Conservation (phyloP, 202 grass and related monocot genomes). For the Schoenoplectus triqueter region DNA sequence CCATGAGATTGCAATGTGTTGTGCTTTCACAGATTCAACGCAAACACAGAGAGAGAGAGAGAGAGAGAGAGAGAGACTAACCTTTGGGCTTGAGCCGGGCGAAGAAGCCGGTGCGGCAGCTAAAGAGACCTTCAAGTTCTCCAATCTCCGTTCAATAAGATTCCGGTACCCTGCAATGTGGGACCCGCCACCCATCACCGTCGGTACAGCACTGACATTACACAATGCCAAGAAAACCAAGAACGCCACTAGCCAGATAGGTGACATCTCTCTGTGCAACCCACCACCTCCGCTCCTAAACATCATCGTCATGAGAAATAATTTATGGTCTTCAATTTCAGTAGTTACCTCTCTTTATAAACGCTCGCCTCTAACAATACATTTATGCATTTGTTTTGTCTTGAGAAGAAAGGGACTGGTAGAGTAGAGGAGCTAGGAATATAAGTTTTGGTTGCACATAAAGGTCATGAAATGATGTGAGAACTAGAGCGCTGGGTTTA, state of each 20-base stretch:
- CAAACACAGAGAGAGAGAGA: not conserved
- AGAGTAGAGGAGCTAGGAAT: not conserved
- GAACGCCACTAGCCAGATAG: slow-evolving; percentile 18
- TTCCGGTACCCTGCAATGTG: slow-evolving; percentile 30
- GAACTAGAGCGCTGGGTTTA: slow-evolving; percentile 15
- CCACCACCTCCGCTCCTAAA: not conserved
- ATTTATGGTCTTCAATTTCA: not conserved
- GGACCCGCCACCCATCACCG: not conserved
- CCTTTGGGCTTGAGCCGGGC: slow-evolving; percentile 26
- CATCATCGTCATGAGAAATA: slow-evolving; percentile 1
- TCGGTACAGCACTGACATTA: not conserved
- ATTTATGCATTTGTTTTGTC: slow-evolving; percentile 25
- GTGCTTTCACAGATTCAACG: not conserved
- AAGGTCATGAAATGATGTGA: slow-evolving; percentile 32
- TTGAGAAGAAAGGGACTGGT: not conserved
- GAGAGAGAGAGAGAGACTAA: not conserved
- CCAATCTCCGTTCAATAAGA: slow-evolving; percentile 18
- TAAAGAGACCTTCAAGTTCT: slow-evolving; percentile 1
- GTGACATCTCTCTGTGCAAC: slow-evolving; percentile 3
- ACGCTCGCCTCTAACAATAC: not conserved
- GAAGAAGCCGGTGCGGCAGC: slow-evolving; percentile 23
- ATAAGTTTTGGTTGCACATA: slow-evolving; percentile 29
- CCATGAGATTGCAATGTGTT: not conserved
- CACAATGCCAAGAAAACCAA: slow-evolving; percentile 33
- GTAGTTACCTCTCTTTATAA: slow-evolving; percentile 3